Evolutionary conservation across 371 early-diverging fungal species (phyloP), one percentile per base, ranked within the genome.

Genomic region (Actinomortierella wolfii): DNA sequence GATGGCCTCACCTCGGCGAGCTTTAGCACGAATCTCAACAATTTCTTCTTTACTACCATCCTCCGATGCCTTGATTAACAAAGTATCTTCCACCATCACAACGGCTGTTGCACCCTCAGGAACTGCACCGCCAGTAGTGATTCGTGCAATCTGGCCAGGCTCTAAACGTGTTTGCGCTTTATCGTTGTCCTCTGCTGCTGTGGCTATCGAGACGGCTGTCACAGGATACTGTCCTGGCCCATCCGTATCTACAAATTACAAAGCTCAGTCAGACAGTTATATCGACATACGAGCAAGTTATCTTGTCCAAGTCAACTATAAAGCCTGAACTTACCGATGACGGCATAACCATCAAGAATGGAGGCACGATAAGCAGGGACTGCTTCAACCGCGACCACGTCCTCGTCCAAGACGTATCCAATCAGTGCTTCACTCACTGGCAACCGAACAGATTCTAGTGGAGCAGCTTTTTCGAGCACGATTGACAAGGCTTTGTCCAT

Each of bases 311-410:
- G 15, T 39, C 23, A 43, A 39, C 50, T 26, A 13, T 34, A 34
- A 11, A 34, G 34, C 34, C 4, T 34, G 34, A 34, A 26, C 45
- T 56, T 86, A 89, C 91, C 83, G 61, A 88, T 71, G 21, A 96
- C 92, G 7, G 96, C 95, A 76, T 97, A 97, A 2, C 97, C 97
- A 78, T 97, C 97, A 20, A 97, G 89, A 20, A 93, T 84, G 0
- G 94, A 90, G 4, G 96, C 96, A 0, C 89, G 83, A 59, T 91
- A 95, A 3, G 82, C 92, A 13, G 97, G 97, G 1, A 96, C 94
- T 53, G 87, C 79, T 53, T 92, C 92, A 6, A 64, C 58, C 0
- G 94, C 88, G 0, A 80, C 43, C 0, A 94, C 88, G 63, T 94
- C 92, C 61, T 87, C 80, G 4, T 94, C 94, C 24, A 95, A 60